A percentile compares a stretch with the other conserved stretches of the same genome.
phyloP scores from a whole-genome alignment of 2,329 filamentous ascomycete species.

The Chalaropsis thielavioides region DNA sequence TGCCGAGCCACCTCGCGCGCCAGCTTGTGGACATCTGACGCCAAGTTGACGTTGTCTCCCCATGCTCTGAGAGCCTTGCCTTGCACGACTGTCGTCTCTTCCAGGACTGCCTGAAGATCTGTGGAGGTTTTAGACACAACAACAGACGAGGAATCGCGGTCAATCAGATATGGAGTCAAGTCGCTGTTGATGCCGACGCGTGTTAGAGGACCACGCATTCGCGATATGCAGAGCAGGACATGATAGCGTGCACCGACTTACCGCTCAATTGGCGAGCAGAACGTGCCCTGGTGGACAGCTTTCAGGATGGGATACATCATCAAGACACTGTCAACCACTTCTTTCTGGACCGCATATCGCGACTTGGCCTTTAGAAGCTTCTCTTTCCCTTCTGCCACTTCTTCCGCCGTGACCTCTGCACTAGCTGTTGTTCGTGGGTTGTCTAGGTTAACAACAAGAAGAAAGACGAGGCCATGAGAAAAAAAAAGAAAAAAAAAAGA shows the following conservation, averaged over 20 bases:
- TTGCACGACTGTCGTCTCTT: slow-evolving; percentile 42
- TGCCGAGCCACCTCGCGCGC: slow-evolving; percentile 40
- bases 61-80: slow-evolving; percentile 42
- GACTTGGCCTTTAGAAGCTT: slow-evolving; percentile 57
- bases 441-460: neutral
- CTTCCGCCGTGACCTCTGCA: slow-evolving; percentile 32
- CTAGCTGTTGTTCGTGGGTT: neutral
- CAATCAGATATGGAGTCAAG: slow-evolving; percentile 49
- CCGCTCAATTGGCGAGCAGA: slow-evolving; percentile 54
- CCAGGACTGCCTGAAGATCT: slow-evolving; percentile 35
- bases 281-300: slow-evolving; percentile 55
- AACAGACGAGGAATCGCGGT: slow-evolving; percentile 53
- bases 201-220: neutral
- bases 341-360: slow-evolving; percentile 53
- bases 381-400: slow-evolving; percentile 44
- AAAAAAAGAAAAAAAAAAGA: no score
- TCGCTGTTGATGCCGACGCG: slow-evolving; percentile 34
- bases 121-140: slow-evolving; percentile 45
- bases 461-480: neutral
- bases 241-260: slow-evolving; percentile 25
- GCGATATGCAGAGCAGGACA: neutral
- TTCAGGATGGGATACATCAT: slow-evolving; percentile 63
- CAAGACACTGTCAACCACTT: slow-evolving; percentile 53
- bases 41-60: slow-evolving; percentile 47
- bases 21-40: slow-evolving; percentile 48